Conservation (phyloP, 2,329 filamentous ascomycete genomes). For the Grosmannia serpens region DNA sequence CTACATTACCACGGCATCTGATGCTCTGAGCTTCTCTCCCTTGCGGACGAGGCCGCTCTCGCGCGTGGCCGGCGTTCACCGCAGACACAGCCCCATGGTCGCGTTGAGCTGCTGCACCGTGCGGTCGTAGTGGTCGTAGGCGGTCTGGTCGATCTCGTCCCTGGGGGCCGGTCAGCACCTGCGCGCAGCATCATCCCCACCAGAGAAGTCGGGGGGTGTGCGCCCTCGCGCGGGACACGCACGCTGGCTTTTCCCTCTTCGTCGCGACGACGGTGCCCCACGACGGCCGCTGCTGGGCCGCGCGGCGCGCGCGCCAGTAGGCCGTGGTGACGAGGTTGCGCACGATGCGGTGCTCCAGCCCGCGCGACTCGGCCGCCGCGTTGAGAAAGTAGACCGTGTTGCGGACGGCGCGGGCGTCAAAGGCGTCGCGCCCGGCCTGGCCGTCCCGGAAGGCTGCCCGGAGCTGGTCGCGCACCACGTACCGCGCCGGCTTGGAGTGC, state of each 20-base stretch:
- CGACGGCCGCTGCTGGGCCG: slow-evolving; percentile 9
- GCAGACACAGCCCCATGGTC: slow-evolving; percentile 55
- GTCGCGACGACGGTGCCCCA: slow-evolving; percentile 13
- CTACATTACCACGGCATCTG: too few species aligned
- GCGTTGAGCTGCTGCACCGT: slow-evolving; percentile 65
- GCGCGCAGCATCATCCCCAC: too few species aligned
- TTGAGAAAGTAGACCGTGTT: slow-evolving; percentile 62
- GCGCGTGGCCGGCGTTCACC: slow-evolving; percentile 21
- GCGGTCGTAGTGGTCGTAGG: slow-evolving; percentile 53
- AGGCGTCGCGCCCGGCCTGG: slow-evolving; percentile 15
- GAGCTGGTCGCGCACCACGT: slow-evolving; percentile 46
- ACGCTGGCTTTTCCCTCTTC: slow-evolving; percentile 6
- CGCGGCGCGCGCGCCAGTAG: slow-evolving; percentile 24
- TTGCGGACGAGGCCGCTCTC: neutral
- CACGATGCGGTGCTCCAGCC: slow-evolving; percentile 61
- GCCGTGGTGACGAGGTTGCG: slow-evolving; percentile 52
- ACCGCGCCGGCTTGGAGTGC: slow-evolving; percentile 58
- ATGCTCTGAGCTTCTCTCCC: neutral
- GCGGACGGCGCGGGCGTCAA: slow-evolving; percentile 40
- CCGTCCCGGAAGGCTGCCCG: slow-evolving; percentile 42
- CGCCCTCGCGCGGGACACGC: neutral
- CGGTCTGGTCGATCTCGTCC: slow-evolving; percentile 15
- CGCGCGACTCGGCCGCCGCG: slow-evolving; percentile 49
- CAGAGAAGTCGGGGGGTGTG: too few species aligned
- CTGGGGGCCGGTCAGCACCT: neutral